Evolutionary conservation across 108 stramenopile species (phyloP).

Genomic region (Stephanodiscus minutulus): DNA sequence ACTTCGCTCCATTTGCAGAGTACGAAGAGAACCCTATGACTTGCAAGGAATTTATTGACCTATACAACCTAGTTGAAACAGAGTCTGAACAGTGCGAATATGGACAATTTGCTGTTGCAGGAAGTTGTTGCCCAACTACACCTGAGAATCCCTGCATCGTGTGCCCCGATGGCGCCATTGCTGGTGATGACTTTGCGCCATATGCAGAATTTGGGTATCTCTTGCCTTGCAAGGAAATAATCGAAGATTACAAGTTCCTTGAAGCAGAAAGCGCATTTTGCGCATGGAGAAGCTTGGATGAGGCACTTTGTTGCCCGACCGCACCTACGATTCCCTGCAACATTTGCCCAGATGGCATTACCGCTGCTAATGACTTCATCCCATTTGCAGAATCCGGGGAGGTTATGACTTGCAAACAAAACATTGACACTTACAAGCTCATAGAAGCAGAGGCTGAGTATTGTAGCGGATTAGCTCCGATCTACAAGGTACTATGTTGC

Average conservation of each 20-base stretch:
- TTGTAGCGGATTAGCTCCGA: neutral
- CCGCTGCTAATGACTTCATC: neutral
- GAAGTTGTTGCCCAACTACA: neutral
- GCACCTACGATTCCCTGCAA: neutral
- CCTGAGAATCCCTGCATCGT: neutral
- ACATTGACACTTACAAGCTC: neutral
- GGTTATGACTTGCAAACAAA: neutral
- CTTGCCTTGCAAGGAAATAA: neutral
- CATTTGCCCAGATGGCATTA: neutral
- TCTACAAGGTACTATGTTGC: too few species aligned
- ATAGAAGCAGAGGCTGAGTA: neutral
- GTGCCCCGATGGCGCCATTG: neutral
- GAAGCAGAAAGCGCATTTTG: neutral
- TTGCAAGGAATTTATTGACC: neutral
- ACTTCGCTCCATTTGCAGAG: neutral
- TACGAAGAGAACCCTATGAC: neutral
- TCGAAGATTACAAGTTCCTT: neutral
- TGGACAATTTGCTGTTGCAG: neutral
- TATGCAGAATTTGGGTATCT: neutral
- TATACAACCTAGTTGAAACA: neutral
- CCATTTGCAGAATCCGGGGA: neutral
- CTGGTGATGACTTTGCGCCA: neutral
- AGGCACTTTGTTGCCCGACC: neutral
- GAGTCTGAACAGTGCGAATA: neutral
- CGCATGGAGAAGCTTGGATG: neutral